These are phyloP conservation scores for Keqinozyma sinolaborantium DNA, from an alignment of 1,139 yeast species.

Conservation along the genomic window DNA sequence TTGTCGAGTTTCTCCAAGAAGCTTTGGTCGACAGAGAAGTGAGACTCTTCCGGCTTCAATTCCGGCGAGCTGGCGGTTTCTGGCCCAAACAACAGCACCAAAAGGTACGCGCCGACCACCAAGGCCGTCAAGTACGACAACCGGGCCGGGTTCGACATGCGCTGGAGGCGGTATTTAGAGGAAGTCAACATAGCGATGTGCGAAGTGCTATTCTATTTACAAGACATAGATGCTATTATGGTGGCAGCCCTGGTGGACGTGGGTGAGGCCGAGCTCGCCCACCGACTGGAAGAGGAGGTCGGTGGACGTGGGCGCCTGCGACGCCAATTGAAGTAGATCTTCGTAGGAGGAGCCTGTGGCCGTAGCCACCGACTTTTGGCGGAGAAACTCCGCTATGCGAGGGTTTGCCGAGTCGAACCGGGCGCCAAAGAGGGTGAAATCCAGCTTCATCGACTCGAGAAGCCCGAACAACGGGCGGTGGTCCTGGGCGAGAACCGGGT, in stretches of 20 bases:
- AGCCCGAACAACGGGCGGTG: conserved; percentile 20
- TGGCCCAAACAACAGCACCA: conserved; percentile 1
- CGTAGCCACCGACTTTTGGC: conserved; percentile 1
- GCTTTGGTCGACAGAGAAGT: conserved; percentile 5
- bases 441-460: conserved; percentile 14
- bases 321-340: not conserved
- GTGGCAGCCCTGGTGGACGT: conserved; percentile 20
- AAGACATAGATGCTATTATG: conserved; percentile 18
- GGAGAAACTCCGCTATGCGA: conserved; percentile 12
- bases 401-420: conserved; percentile 18
- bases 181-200: too few species aligned
- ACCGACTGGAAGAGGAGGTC: conserved; percentile 18
- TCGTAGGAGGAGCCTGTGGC: not conserved
- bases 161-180: not conserved
- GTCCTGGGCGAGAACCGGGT: conserved; percentile 15
- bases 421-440: conserved; percentile 26
- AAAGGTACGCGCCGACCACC: not conserved
- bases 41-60: conserved; percentile 2
- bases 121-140: conserved; percentile 1
- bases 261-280: conserved; percentile 27
- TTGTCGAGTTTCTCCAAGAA: conserved; percentile 18
- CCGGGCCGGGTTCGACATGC: not conserved
- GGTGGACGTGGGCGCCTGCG: conserved; percentile 7
- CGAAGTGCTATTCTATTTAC: too few species aligned
- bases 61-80: conserved; percentile 1